Base-by-base conservation (phyloP, 1,139 yeast genomes). In the Candida sanyaensis region DNA sequence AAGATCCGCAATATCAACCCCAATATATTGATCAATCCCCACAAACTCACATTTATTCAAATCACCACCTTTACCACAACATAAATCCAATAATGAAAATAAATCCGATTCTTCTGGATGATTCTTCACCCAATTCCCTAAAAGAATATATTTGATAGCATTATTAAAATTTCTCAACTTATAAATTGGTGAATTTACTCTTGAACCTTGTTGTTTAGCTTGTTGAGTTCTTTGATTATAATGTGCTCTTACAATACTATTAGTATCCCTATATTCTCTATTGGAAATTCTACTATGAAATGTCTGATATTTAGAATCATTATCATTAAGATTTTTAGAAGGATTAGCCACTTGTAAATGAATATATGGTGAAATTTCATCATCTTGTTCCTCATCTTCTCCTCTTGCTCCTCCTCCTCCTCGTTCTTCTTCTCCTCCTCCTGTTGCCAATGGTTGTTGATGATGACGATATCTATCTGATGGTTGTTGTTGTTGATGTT, bases 31-130 rank as follows among this genome's bases (percentile, higher is more conserved):
- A 29, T 81, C 78, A 3, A 89, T 80, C 10, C 80, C 74, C 2
- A 89, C 86, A 58, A 83, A 83, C 48, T 84, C 88, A 84, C 96
- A 92, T 66, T 93, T 93, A 59, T 88, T 82, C 59, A 95, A 71
- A 68, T 93, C 99, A 17, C 99, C 99, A 41, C 99, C 99, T 65
- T 93, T 95, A 12, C 99, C 99, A 67, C 99, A 93, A 23, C 97
- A 97, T 47, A 93, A 68, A 61, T 93, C 99, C 36, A 93, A 71
- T 1, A 88, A 57, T 10, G 71, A 64, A 21, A 67, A 64, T 1
- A 74, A 71, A 5, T 57, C 89, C 12, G 77, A 74, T 31, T 79
- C 80, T 2, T 76, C 72, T 5, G 72, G 72, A 7, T 72, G 71
- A 24, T 62, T 61, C 38, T 68, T 69, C 45, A 85, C 82, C 65